Evolutionary conservation across 2,329 filamentous ascomycete genomes (phyloP), one percentile per base, ranked within the genome.

Genomic region (Claviceps monticola): DNA sequence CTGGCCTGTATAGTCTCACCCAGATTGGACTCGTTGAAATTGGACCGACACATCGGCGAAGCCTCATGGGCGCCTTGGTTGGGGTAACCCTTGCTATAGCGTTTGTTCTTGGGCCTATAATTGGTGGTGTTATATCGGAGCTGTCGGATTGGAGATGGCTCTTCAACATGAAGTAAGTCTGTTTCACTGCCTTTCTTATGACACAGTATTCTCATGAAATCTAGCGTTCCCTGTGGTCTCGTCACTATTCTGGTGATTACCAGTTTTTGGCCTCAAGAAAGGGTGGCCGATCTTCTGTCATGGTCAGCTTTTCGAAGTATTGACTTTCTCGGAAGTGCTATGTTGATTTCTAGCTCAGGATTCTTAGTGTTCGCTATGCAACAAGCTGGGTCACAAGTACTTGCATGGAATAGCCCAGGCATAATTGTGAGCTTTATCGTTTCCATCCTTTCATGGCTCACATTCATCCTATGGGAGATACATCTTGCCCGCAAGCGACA

Each of bases 1-100:
- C 80, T 8, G 79, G 79, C 0, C 65, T 83, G 23, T 83, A 82
- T 61, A 80, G 76, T 55, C 63, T 82, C 43, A 74, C 76, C 1
- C 76, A 82, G 52, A 75, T 80, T 50, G 71, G 73, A 13, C 68
- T 82, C 1, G 69, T 79, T 29, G 78, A 81, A 55, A 68, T 81
- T 49, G 75, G 76, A 0, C 78, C 76, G 13, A 68, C 68, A 3
- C 66, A 76, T 56, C 71, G 70, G 7, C 76, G 76, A 3, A 73
- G 74, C 50, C 59, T 79, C 16, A 73, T 80, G 43, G 75, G 78
- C 2, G 74, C 74, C 26, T 66, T 79, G 58, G 68, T 80, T 14
- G 78, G 77, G 6, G 68, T 74, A 37, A 80, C 76, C 2, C 70
- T 81, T 5, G 75, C 77, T 1, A 64, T 78, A 13, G 75, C 78